Conservation (phyloP, 169 alveolate genomes). For the Plasmodium blacklocki region DNA sequence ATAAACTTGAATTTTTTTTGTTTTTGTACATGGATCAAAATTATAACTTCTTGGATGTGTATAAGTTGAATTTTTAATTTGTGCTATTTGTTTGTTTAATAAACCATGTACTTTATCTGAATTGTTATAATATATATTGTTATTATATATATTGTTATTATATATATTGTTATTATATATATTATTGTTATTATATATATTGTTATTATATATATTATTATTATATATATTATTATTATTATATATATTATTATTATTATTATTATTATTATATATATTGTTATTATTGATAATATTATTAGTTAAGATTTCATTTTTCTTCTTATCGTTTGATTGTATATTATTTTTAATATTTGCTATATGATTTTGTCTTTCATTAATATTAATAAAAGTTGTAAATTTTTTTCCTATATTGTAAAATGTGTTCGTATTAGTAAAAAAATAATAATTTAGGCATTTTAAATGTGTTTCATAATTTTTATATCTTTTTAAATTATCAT, state of each 20-base stretch:
- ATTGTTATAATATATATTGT: background rate
- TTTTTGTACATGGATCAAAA: constrained; percentile 55
- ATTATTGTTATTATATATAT: background rate
- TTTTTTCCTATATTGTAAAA: too few relatives aligned
- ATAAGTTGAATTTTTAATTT: background rate
- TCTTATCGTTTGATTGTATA: background rate
- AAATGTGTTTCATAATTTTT: too few relatives aligned
- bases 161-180: background rate
- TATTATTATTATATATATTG: background rate
- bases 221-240: too few relatives aligned
- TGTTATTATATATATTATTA: background rate
- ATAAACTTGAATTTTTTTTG: constrained; percentile 66
- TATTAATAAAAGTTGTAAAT: too few relatives aligned
- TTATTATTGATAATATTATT: background rate
- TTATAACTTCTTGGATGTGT: constrained; percentile 13
- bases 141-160: too few relatives aligned
- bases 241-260: background rate
- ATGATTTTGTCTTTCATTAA: background rate
- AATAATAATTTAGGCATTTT: too few relatives aligned
- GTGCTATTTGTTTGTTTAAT: background rate
- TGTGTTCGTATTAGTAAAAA: too few relatives aligned
- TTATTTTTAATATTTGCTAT: background rate
- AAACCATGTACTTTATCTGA: background rate
- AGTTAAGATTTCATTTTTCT: background rate
- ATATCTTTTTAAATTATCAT: too few relatives aligned